Conservation (phyloP, 805 yeast genomes). For the Saturnispora bothae region DNA sequence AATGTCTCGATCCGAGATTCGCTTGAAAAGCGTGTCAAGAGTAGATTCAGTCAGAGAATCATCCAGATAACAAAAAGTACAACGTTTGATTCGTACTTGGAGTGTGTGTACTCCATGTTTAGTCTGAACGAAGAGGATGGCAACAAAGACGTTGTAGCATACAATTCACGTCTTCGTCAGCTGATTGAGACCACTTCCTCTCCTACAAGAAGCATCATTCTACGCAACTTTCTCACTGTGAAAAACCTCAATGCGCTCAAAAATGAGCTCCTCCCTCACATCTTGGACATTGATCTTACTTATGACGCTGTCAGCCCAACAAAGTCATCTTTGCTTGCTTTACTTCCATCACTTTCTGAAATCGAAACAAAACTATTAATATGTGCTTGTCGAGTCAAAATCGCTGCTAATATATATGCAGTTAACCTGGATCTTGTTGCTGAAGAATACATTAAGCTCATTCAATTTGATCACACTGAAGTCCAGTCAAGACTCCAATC, state of each 20-base stretch:
- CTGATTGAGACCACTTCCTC: conserved; percentile 19
- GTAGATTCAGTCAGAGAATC: conserved; percentile 77
- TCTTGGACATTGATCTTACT: conserved; percentile 16
- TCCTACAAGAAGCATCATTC: conserved; percentile 28
- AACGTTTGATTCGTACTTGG: conserved; percentile 39
- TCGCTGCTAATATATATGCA: conserved; percentile 45
- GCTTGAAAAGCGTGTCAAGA: conserved; percentile 83
- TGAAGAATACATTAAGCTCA: conserved; percentile 59
- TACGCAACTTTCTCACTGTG: conserved; percentile 44
- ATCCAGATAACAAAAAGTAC: conserved; percentile 46
- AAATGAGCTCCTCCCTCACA: conserved; percentile 33
- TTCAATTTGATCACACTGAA: conserved; percentile 33
- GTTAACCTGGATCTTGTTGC: conserved; percentile 70
- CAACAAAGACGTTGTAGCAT: background rate
- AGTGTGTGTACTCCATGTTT: conserved; percentile 28
- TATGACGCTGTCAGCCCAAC: conserved; percentile 3
- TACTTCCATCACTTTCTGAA: conserved; percentile 43
- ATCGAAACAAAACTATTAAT: conserved; percentile 63
- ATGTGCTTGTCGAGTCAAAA: conserved; percentile 62
- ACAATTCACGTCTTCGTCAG: conserved; percentile 29
- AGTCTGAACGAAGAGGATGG: background rate
- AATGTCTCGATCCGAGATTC: conserved; percentile 67
- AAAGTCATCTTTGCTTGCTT: conserved; percentile 12
- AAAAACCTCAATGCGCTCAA: conserved; percentile 46
- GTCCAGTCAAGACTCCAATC: conserved; percentile 13